Evolutionary conservation across 2,329 filamentous ascomycete genomes (phyloP).

Genomic region (Penicillium brasilianum): DNA sequence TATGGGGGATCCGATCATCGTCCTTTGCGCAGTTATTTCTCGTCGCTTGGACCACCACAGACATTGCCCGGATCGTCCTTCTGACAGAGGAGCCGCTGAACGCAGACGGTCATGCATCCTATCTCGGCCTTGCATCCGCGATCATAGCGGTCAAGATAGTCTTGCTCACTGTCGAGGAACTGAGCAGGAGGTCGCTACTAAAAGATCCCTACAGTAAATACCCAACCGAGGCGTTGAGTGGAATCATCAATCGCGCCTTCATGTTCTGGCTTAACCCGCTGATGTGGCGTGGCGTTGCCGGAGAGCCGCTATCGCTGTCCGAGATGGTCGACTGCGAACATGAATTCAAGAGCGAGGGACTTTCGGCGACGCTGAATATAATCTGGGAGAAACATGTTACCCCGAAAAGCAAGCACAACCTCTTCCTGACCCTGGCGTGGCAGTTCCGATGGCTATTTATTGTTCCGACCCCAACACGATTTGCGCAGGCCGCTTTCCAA

Average conservation of each 20-base stretch:
- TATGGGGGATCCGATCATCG: neutral
- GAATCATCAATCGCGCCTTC: constrained; percentile 1
- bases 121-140: neutral
- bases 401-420: neutral
- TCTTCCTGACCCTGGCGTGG: neutral
- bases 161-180: neutral
- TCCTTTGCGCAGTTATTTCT: neutral
- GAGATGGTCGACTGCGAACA: neutral
- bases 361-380: neutral
- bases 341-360: neutral
- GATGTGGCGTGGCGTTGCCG: neutral
- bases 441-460: neutral
- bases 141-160: neutral
- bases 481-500: neutral
- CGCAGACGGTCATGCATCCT: neutral
- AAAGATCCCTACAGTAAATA: neutral
- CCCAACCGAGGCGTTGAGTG: neutral
- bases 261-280: neutral
- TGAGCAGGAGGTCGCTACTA: neutral
- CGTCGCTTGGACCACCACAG: neutral
- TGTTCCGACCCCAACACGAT: neutral
- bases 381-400: neutral
- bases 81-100: neutral
- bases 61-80: neutral
- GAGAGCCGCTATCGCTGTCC: neutral